Conservation (phyloP, 371 early-diverging fungal genomes). For the Mortierella sp. region DNA sequence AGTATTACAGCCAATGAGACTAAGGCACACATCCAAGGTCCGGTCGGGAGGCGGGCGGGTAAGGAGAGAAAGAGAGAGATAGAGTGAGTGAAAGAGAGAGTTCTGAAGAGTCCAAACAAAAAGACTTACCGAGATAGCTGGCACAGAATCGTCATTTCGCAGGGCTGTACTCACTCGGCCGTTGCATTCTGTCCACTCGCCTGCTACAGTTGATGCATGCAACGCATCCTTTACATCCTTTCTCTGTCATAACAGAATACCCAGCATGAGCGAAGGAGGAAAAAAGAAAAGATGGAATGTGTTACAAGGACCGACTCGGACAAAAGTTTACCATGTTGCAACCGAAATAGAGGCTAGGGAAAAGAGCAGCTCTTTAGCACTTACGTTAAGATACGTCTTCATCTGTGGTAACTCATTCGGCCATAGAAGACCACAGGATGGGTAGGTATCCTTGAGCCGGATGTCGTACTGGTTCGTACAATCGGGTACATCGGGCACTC, state of each 20-base stretch:
- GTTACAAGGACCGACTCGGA: no score
- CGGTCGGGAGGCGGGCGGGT: no score
- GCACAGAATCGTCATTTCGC: slow-evolving; percentile 56
- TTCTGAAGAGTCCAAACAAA: not conserved
- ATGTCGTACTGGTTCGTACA: slow-evolving; percentile 91
- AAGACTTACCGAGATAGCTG: slow-evolving; percentile 59
- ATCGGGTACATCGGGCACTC: not conserved
- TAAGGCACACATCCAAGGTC: not conserved
- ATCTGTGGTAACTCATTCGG: slow-evolving; percentile 74
- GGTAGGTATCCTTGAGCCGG: slow-evolving; percentile 69
- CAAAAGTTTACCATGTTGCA: not conserved
- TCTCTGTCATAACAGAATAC: slow-evolving; percentile 49
- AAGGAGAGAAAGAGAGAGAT: no score
- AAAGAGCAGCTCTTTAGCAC: slow-evolving; percentile 3
- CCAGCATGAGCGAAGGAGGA: no score
- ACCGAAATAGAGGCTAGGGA: slow-evolving; percentile 13
- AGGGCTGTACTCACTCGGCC: slow-evolving; percentile 60
- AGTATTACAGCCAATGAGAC: no score
- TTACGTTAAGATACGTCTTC: slow-evolving; percentile 69
- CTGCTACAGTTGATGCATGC: slow-evolving; percentile 61
- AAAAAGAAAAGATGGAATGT: not conserved
- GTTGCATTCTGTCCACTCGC: slow-evolving; percentile 77
- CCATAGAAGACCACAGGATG: slow-evolving; percentile 81
- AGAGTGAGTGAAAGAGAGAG: not conserved
- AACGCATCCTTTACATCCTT: slow-evolving; percentile 65